These are phyloP conservation scores for Kodamaea lidongshanica DNA, from an alignment of 805 yeast genomes.

Conservation along the genomic window DNA sequence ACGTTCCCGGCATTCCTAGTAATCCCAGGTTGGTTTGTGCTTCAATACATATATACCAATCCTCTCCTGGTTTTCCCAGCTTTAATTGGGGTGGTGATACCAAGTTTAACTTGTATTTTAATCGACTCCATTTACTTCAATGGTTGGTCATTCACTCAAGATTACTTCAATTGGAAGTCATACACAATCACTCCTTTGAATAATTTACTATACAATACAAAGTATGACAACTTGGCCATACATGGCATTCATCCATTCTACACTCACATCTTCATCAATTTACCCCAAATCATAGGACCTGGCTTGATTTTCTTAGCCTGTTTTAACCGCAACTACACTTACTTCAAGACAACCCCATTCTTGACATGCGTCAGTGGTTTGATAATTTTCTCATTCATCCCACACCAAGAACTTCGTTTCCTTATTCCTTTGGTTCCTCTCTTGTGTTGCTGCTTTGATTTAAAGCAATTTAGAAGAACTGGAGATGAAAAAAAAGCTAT, in stretches of 20 bases:
- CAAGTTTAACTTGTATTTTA: slow-evolving; percentile 34
- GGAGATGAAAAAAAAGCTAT: slow-evolving; percentile 1
- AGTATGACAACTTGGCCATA: slow-evolving; percentile 48
- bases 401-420: slow-evolving; percentile 94
- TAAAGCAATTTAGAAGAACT: slow-evolving; percentile 21
- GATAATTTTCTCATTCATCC: slow-evolving; percentile 56
- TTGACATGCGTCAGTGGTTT: slow-evolving; percentile 60
- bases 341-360: slow-evolving; percentile 49
- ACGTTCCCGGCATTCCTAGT: slow-evolving; percentile 74
- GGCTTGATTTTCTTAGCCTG: slow-evolving; percentile 41
- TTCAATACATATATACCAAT: slow-evolving; percentile 37
- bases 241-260: slow-evolving; percentile 84
- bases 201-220: slow-evolving; percentile 65
- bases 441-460: slow-evolving; percentile 50
- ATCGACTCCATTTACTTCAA: slow-evolving; percentile 50
- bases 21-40: slow-evolving; percentile 49
- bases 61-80: slow-evolving; percentile 25
- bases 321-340: slow-evolving; percentile 26
- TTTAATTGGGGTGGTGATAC: slow-evolving; percentile 24
- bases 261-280: slow-evolving; percentile 66
- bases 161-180: slow-evolving; percentile 9
- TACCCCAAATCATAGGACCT: slow-evolving; percentile 85
- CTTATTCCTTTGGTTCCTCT: slow-evolving; percentile 74
- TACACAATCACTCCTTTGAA: slow-evolving; percentile 68
- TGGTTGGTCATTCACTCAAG: slow-evolving; percentile 3